Evolutionary conservation across 1,284 basidiomycete genomes (phyloP).

Genomic region (Sporisorium sorghi): DNA sequence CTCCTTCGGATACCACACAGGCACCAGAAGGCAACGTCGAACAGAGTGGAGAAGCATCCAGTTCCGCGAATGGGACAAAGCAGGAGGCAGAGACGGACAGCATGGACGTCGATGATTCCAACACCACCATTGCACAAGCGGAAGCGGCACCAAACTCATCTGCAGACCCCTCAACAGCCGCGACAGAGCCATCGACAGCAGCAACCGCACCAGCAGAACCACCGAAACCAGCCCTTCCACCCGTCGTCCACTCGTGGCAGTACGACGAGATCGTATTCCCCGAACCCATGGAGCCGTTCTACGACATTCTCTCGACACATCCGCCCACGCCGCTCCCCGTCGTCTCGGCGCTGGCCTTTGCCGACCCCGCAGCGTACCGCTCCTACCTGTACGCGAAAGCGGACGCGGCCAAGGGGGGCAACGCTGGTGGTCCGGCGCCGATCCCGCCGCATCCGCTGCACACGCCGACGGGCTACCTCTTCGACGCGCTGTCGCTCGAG

Average conservation of each 20-base stretch:
- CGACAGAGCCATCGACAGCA: conserved; percentile 4
- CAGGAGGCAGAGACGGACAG: conserved; percentile 5
- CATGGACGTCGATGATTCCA: conserved; percentile 41
- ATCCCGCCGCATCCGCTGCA: conserved; percentile 63
- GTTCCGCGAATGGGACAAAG: conserved; percentile 11
- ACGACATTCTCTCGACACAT: conserved; percentile 82
- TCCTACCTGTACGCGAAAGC: conserved; percentile 42
- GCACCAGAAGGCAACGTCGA: neutral
- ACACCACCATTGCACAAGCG: neutral
- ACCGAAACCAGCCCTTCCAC: conserved; percentile 50
- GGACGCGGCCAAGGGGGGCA: conserved; percentile 12
- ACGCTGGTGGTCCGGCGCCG: conserved; percentile 21
- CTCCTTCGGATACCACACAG: conserved; percentile 8
- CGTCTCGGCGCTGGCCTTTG: conserved; percentile 57
- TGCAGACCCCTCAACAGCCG: neutral
- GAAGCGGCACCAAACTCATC: conserved; percentile 7
- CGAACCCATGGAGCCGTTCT: conserved; percentile 89
- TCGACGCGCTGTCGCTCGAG: conserved; percentile 78
- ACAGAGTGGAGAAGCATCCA: neutral
- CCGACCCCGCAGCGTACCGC: conserved; percentile 54
- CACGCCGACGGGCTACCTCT: conserved; percentile 61
- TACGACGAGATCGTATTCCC: conserved; percentile 98
- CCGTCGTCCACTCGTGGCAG: conserved; percentile 86
- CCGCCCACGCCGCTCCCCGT: conserved; percentile 78
- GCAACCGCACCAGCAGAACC: conserved; percentile 10